Evolutionary conservation across 192 early-diverging fungal genomes (phyloP).

Genomic region (Neocallimastix lanati): DNA sequence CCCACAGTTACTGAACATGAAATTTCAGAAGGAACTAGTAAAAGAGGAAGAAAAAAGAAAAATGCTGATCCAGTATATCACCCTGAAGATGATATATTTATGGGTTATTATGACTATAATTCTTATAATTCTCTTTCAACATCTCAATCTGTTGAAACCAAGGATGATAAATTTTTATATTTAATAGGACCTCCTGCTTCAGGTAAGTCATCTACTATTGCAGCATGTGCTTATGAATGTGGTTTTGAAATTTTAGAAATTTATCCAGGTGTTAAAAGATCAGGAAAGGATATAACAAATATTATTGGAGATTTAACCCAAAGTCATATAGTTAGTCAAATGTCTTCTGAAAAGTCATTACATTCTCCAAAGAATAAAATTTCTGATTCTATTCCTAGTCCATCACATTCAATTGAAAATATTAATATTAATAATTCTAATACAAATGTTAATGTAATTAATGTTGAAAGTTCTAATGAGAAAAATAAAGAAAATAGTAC

Average conservation of each 20-base stretch:
- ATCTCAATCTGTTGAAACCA: background rate
- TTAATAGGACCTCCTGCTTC: background rate
- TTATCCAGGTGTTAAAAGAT: background rate
- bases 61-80: background rate
- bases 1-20: background rate
- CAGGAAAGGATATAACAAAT: background rate
- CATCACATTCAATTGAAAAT: too few species aligned
- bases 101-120: background rate
- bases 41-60: background rate
- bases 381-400: background rate
- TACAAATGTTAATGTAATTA: too few species aligned
- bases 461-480: too few species aligned
- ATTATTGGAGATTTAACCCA: background rate
- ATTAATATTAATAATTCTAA: too few species aligned
- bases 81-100: background rate
- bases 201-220: background rate
- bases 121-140: background rate
- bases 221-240: background rate
- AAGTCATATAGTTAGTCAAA: background rate
- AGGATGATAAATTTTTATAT: background rate
- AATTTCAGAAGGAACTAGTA: background rate
- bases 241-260: background rate
- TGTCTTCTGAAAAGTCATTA: background rate
- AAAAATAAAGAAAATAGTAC: too few species aligned
- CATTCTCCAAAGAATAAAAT: background rate